Percentiles rank a stretch among this genome's conserved stretches.
These are phyloP conservation scores for Colletotrichum karsti DNA, from an alignment of 2,329 filamentous ascomycete genomes.

Conservation along the genomic window DNA sequence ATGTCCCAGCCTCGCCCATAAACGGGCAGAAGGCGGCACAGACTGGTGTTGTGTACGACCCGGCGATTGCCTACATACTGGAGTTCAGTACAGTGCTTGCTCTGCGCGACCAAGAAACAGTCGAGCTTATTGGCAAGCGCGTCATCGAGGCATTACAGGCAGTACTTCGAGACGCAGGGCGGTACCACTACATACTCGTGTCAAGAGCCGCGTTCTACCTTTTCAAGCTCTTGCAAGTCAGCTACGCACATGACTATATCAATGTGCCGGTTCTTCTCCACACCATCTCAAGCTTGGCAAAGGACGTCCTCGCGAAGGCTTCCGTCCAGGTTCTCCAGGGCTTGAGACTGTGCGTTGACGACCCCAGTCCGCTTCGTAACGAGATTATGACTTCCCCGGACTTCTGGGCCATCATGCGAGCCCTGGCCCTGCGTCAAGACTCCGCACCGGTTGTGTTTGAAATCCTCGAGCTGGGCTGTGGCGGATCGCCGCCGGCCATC, in stretches of 20 bases:
- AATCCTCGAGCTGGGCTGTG: conserved; percentile 82
- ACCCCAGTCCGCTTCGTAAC: conserved; percentile 80
- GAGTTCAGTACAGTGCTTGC: conserved; percentile 88
- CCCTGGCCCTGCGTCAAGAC: conserved; percentile 73
- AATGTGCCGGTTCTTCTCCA: conserved; percentile 92
- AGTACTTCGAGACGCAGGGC: conserved; percentile 80
- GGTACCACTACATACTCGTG: conserved; percentile 84
- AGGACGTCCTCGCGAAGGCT: conserved; percentile 78
- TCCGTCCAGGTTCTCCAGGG: conserved; percentile 81
- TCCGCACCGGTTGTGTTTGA: conserved; percentile 84
- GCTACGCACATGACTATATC: conserved; percentile 92
- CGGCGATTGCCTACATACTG: conserved; percentile 86
- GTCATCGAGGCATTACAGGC: conserved; percentile 84
- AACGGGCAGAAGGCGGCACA: conserved; percentile 65
- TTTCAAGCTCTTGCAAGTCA: conserved; percentile 80
- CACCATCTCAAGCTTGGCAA: conserved; percentile 86
- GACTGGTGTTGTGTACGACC: conserved; percentile 78
- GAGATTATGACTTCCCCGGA: conserved; percentile 97
- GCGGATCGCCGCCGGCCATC: conserved; percentile 80
- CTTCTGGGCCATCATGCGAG: conserved; percentile 91
- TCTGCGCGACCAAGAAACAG: conserved; percentile 77
- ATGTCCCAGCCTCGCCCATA: conserved; percentile 68
- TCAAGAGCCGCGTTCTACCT: conserved; percentile 89
- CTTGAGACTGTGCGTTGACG: conserved; percentile 80
- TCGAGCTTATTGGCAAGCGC: conserved; percentile 77